Base-by-base conservation (phyloP, 768 basidiomycete species). In the Tulasnella sp. region DNA sequence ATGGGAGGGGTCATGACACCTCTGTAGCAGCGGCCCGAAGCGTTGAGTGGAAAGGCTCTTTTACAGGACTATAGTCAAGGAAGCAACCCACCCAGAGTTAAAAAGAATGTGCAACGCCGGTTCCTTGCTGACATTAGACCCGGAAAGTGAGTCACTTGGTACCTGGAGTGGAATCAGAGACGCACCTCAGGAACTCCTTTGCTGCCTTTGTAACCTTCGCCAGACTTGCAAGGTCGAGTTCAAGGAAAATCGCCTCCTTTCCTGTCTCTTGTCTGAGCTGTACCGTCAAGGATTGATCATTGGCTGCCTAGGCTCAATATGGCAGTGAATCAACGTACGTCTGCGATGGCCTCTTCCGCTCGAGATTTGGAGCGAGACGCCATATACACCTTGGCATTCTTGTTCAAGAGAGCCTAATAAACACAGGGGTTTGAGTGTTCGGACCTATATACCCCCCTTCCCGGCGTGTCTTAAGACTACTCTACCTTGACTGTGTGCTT, bases 351-450 rank as follows among this genome's bases (percentile, higher is more conserved):
- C 11, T 36, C 49, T 37, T 74, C 40, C 8, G 78, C 76, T 45
- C 52, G 73, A 19, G 73, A 67, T 29, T 38, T 71, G 17, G 78
- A 79, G 78, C n/a, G 68, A 38, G 76, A 68, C 1, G 72, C 77
- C 36, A 80, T 71, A 77, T 80, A 81, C 4, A 81, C 80, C 17
- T 78, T 79, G n/a, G 79, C 80, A 39, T 77, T 67, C 52, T 79
- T 78, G 29, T 70, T 15, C 25, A 80, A 42, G 45, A 78, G 79
- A n/a, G 52, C 70, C 64, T 74, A 49, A 64, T 34, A 5, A 34
- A 12, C 29, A 42, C 58, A 17, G 14, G 15, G 11, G 3, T 7
- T 15, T 29, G 58, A 64, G 29, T 34, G 5, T n/a, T 12, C 5
- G 11, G 29, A 64, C 5, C 19, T 49, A 1, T n/a, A 22, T n/a